Conservation (phyloP, 1,139 yeast species). For the Magnusiomyces ingens region DNA sequence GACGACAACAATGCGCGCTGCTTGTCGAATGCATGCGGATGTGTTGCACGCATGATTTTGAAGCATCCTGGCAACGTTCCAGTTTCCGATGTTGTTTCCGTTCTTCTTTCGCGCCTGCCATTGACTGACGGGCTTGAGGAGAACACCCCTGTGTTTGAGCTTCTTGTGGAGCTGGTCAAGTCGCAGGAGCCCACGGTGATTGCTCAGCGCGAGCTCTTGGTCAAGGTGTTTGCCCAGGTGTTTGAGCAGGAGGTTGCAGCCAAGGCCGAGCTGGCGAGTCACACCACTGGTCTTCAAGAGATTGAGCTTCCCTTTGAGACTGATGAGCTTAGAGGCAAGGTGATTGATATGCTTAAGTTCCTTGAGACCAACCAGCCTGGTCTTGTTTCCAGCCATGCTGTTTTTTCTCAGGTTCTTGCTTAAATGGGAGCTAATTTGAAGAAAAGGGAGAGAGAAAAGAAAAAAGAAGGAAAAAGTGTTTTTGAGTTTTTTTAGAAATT, state of each 20-base stretch:
- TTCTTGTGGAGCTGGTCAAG: conserved; percentile 67
- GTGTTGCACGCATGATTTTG: conserved; percentile 87
- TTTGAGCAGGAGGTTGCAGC: conserved; percentile 65
- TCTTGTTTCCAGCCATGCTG: conserved; percentile 21
- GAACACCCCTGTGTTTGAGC: conserved; percentile 80
- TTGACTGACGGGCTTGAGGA: conserved; percentile 86
- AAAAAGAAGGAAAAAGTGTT: background rate
- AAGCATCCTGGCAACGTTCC: conserved; percentile 72
- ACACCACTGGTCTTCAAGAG: conserved; percentile 44
- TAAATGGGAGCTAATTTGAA: background rate
- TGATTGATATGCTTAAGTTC: conserved; percentile 64
- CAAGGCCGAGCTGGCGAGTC: conserved; percentile 50
- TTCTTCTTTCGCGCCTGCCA: conserved; percentile 74
- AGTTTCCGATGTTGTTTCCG: conserved; percentile 69
- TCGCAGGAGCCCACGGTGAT: conserved; percentile 51
- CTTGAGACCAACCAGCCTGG: conserved; percentile 62
- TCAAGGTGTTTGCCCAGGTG: conserved; percentile 61
- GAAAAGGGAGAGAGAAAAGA: no score
- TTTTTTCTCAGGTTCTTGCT: conserved; percentile 18
- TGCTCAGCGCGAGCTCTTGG: conserved; percentile 54
- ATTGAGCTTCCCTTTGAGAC: conserved; percentile 69
- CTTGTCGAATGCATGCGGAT: conserved; percentile 92
- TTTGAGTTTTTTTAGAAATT: background rate
- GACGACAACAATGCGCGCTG: conserved; percentile 79
- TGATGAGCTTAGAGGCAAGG: conserved; percentile 57